Evolutionary conservation across 768 basidiomycete genomes (phyloP).

Genomic region (Floccularia luteovirens): DNA sequence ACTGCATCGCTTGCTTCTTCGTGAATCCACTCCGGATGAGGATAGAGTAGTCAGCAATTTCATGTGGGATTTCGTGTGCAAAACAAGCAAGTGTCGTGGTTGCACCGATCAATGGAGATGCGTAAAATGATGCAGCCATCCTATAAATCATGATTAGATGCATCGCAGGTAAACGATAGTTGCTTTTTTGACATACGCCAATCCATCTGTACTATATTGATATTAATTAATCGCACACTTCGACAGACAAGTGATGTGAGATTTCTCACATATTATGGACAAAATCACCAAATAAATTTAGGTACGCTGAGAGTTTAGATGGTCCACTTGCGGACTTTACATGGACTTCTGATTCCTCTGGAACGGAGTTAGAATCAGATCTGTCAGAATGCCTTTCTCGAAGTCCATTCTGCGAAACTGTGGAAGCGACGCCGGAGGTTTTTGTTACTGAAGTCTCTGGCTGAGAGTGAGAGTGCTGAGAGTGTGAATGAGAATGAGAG

Average conservation of each 20-base stretch:
- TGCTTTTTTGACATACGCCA: slow-evolving; percentile 51
- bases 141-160: slow-evolving; percentile 24
- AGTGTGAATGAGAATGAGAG: too few species aligned
- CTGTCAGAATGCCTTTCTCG: slow-evolving; percentile 35
- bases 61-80: slow-evolving; percentile 92
- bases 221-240: slow-evolving; percentile 9
- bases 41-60: slow-evolving; percentile 97
- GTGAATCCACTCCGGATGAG: slow-evolving; percentile 85
- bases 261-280: slow-evolving; percentile 81
- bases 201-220: slow-evolving; percentile 72
- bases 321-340: slow-evolving; percentile 36
- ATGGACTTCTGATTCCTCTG: slow-evolving; percentile 13
- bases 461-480: slow-evolving; percentile 23
- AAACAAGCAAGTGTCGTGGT: slow-evolving; percentile 95
- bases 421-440: slow-evolving; percentile 39
- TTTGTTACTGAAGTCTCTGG: slow-evolving; percentile 22
- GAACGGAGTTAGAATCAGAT: slow-evolving; percentile 11
- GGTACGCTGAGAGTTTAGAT: slow-evolving; percentile 83
- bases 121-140: slow-evolving; percentile 96
- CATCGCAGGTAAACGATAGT: slow-evolving; percentile 1
- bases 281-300: slow-evolving; percentile 91
- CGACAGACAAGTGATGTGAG: slow-evolving; percentile 7
- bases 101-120: slow-evolving; percentile 88
- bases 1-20: slow-evolving; percentile 88
- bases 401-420: slow-evolving; percentile 36